Conservation (phyloP, 208 protist genomes). For the Trypanosoma avium region DNA sequence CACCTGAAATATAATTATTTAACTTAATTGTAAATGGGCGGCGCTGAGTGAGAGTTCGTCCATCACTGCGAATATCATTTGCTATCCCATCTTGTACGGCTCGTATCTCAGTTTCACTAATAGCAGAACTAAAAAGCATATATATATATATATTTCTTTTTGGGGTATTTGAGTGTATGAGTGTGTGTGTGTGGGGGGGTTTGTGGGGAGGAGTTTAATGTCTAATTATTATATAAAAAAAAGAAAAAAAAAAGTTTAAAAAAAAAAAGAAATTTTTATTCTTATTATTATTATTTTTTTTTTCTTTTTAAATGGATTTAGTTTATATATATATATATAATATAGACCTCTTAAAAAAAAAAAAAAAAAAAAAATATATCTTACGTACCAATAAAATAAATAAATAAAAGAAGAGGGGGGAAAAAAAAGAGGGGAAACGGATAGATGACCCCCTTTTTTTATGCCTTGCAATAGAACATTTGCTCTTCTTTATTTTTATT, state of each 20-base stretch:
- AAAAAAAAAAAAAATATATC: too few relatives aligned
- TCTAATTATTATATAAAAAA: constrained; percentile 13
- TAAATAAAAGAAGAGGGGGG: not conserved
- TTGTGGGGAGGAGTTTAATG: not conserved
- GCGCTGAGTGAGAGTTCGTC: constrained; percentile 77
- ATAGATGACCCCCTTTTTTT: too few relatives aligned
- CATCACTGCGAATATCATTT: constrained; percentile 71
- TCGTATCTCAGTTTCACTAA: constrained; percentile 70
- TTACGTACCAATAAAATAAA: not conserved
- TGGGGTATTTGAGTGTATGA: too few relatives aligned
- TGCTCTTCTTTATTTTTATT: not conserved
- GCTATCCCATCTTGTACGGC: constrained; percentile 69
- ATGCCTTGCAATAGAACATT: not conserved
- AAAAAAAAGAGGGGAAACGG: constrained; percentile 5
- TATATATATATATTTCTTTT: too few relatives aligned
- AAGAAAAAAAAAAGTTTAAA: constrained; percentile 14
- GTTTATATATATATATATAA: too few relatives aligned
- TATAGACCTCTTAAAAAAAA: too few relatives aligned
- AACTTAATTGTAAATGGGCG: constrained; percentile 42
- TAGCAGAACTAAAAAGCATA: constrained; percentile 25
- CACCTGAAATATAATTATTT: not conserved
- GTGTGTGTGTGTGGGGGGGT: too few relatives aligned
- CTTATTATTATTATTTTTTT: too few relatives aligned
- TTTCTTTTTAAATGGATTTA: too few relatives aligned
- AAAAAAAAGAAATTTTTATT: constrained; percentile 10